phyloP scores from a whole-genome alignment of 2,329 filamentous ascomycete species.

The Trichoderma aggressivum region DNA sequence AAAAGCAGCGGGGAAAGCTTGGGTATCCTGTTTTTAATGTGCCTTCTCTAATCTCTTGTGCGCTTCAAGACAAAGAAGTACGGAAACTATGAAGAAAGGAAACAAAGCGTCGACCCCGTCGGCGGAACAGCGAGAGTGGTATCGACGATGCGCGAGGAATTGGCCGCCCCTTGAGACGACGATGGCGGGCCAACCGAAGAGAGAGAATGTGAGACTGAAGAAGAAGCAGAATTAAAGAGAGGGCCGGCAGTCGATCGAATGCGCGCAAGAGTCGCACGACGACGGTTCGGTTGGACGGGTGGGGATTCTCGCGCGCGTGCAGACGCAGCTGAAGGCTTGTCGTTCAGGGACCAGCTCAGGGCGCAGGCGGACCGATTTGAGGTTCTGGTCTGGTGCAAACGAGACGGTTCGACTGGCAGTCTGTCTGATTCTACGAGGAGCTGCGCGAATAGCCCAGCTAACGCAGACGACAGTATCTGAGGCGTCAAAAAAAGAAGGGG shows the following conservation, averaged over 20 bases:
- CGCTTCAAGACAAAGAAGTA: slow-evolving; percentile 6
- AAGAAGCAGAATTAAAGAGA: slow-evolving; percentile 20
- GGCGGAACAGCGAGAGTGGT: neutral
- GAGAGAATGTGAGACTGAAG: slow-evolving; percentile 15
- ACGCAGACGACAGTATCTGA: slow-evolving; percentile 6
- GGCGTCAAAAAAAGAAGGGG: neutral
- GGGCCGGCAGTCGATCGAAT: neutral
- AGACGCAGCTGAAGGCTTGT: slow-evolving; percentile 15
- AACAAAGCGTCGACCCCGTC: neutral
- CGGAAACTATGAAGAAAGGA: neutral
- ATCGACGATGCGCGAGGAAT: slow-evolving; percentile 1
- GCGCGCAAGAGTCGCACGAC: neutral
- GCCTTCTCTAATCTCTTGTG: slow-evolving; percentile 6
- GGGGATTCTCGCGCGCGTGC: slow-evolving; percentile 11
- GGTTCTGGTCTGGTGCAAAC: neutral
- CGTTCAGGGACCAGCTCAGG: slow-evolving; percentile 7
- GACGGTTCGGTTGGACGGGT: slow-evolving; percentile 7
- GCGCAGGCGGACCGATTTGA: neutral
- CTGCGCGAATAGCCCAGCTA: slow-evolving; percentile 7
- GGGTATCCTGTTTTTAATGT: slow-evolving; percentile 16
- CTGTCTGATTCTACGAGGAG: neutral
- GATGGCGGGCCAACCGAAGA: slow-evolving; percentile 8
- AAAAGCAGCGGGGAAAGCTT: slow-evolving; percentile 1
- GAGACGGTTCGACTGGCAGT: neutral
- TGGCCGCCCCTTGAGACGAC: neutral